Evolutionary conservation across 176 grass and related monocot species (phyloP).

Genomic region (Eragrostis nindensis): DNA sequence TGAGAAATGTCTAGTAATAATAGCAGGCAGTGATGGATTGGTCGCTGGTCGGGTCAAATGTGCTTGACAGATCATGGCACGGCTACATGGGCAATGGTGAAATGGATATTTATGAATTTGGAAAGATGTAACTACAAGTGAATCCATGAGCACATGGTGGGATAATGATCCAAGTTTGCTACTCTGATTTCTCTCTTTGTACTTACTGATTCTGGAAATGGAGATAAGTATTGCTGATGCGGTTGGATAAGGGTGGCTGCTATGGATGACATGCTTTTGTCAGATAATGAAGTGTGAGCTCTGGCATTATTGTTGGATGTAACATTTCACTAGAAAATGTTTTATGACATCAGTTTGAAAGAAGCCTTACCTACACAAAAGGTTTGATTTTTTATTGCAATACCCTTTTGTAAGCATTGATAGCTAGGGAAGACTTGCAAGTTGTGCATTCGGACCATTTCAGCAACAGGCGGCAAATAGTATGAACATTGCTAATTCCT

Average conservation of each 20-base stretch:
- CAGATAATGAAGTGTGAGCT: background rate
- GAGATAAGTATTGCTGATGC: background rate
- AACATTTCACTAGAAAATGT: conserved; percentile 18
- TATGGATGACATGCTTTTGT: background rate
- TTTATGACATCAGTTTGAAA: background rate
- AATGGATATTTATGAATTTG: background rate
- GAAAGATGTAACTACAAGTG: background rate
- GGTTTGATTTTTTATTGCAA: background rate
- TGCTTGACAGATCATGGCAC: background rate
- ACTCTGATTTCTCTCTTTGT: background rate
- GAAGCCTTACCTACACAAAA: background rate
- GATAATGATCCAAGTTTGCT: background rate
- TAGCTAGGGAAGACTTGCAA: background rate
- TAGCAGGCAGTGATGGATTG: background rate
- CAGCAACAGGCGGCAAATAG: background rate
- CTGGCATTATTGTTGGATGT: background rate
- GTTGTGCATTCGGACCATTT: background rate
- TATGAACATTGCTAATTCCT: background rate
- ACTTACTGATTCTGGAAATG: background rate
- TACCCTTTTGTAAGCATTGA: background rate
- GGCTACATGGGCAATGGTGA: background rate
- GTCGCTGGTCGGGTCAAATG: background rate
- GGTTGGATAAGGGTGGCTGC: background rate
- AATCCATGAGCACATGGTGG: background rate
- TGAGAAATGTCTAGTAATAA: conserved; percentile 22